phyloP scores from a whole-genome alignment of 768 basidiomycete genomes.

The Calocybe cyanea region DNA sequence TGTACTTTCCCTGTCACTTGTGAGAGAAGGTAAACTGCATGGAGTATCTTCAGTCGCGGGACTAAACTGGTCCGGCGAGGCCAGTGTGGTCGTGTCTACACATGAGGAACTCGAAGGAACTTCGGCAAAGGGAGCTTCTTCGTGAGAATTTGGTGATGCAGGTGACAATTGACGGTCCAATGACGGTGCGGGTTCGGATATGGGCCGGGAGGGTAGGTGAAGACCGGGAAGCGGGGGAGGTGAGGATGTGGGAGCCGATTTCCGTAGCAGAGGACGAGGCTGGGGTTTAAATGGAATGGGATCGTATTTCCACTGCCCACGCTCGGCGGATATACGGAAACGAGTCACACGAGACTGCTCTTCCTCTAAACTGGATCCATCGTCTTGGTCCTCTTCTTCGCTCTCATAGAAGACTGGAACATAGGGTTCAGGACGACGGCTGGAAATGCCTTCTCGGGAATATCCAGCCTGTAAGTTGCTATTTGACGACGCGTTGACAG shows the following conservation, averaged over 20 bases:
- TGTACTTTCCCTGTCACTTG: slow-evolving; percentile 28
- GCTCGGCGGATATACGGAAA: slow-evolving; percentile 54
- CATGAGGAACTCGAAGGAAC: slow-evolving; percentile 14
- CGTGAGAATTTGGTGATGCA: neutral
- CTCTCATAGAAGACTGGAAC: slow-evolving; percentile 29
- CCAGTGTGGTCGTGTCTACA: neutral
- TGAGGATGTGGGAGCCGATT: slow-evolving; percentile 31
- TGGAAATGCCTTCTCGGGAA: too few species aligned
- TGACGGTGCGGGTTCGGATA: slow-evolving; percentile 30
- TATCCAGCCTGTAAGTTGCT: too few species aligned
- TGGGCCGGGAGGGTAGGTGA: slow-evolving; percentile 23
- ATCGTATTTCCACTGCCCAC: slow-evolving; percentile 55
- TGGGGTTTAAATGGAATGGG: slow-evolving; percentile 32
- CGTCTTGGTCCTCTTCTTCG: slow-evolving; percentile 28
- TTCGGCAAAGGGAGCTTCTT: slow-evolving; percentile 14
- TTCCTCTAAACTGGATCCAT: slow-evolving; percentile 23
- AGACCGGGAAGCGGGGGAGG: slow-evolving; percentile 25
- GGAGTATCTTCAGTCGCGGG: slow-evolving; percentile 5
- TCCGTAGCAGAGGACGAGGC: slow-evolving; percentile 22
- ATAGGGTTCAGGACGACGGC: slow-evolving; percentile 22
- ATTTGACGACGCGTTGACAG: slow-evolving; percentile 29
- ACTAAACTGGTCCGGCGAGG: slow-evolving; percentile 9
- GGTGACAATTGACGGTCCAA: slow-evolving; percentile 5
- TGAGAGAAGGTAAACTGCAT: slow-evolving; percentile 23
- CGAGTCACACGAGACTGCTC: slow-evolving; percentile 41